A percentile compares a stretch with the other conserved stretches of the same genome.
Conservation (phyloP, 2,329 filamentous ascomycete genomes). For the Claviceps cyperi region DNA sequence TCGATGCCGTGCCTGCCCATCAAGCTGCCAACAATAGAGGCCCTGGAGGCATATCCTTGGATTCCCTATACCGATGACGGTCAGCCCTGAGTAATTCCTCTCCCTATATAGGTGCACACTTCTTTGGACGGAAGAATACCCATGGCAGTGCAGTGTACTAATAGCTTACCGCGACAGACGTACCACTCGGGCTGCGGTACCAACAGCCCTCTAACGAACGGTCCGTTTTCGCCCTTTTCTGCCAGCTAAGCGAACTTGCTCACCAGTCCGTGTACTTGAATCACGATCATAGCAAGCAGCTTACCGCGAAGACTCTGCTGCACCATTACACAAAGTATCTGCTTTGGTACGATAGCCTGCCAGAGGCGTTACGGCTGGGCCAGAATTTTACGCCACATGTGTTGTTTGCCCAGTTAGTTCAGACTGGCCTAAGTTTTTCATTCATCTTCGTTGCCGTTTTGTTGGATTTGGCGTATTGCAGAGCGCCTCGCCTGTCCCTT, state of each 20-base stretch:
- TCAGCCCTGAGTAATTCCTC: slow-evolving; percentile 15
- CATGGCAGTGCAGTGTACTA: not conserved
- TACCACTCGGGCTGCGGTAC: slow-evolving; percentile 35
- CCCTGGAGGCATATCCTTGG: slow-evolving; percentile 43
- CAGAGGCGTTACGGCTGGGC: slow-evolving; percentile 45
- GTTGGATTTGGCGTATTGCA: too few relatives aligned
- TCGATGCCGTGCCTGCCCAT: slow-evolving; percentile 37
- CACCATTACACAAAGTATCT: slow-evolving; percentile 52
- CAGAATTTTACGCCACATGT: slow-evolving; percentile 59
- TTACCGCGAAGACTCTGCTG: slow-evolving; percentile 48
- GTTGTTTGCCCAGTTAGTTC: slow-evolving; percentile 55
- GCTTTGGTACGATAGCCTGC: slow-evolving; percentile 55
- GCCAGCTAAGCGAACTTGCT: slow-evolving; percentile 56
- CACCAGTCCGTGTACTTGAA: slow-evolving; percentile 56
- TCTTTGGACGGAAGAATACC: not conserved
- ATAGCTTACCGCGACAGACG: slow-evolving; percentile 20
- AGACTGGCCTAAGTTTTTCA: too few relatives aligned
- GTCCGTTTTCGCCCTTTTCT: slow-evolving; percentile 53
- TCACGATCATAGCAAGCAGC: slow-evolving; percentile 49
- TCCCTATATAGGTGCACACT: not conserved
- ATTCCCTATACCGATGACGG: slow-evolving; percentile 43
- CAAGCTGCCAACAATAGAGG: slow-evolving; percentile 44
- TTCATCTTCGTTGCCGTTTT: too few relatives aligned
- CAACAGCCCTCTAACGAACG: slow-evolving; percentile 52
- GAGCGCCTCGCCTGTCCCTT: not conserved